Evolutionary conservation across 805 yeast genomes (phyloP).

Genomic region (Groenewaldozyma tartarivorans): DNA sequence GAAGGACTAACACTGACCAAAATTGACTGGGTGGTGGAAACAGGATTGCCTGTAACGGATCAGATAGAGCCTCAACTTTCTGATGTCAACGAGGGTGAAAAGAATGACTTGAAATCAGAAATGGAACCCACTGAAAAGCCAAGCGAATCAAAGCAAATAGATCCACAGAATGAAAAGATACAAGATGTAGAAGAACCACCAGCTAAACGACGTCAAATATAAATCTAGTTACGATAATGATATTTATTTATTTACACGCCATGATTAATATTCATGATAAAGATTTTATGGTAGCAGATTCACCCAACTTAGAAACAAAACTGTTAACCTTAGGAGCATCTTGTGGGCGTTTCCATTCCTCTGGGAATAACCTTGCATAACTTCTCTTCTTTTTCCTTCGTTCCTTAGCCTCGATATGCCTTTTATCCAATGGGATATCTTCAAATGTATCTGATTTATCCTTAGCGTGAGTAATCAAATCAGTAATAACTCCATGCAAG

Average conservation of each 20-base stretch:
- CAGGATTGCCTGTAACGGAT: conserved; percentile 20
- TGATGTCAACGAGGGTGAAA: background rate
- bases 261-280: too few relatives aligned
- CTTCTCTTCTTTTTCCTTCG: conserved; percentile 33
- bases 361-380: conserved; percentile 51
- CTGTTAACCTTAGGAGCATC: conserved; percentile 46
- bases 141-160: background rate
- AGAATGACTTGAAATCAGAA: background rate
- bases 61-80: background rate
- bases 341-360: conserved; percentile 67
- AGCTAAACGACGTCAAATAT: too few relatives aligned
- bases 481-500: conserved; percentile 53
- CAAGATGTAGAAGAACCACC: background rate
- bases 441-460: conserved; percentile 51
- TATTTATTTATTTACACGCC: too few relatives aligned
- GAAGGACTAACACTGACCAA: conserved; percentile 18
- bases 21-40: conserved; percentile 19
- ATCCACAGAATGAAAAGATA: background rate
- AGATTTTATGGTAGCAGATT: background rate
- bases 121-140: background rate
- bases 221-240: too few relatives aligned
- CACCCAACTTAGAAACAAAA: conserved; percentile 4
- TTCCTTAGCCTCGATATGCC: conserved; percentile 47
- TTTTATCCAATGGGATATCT: conserved; percentile 74
- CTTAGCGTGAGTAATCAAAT: conserved; percentile 55